These are phyloP conservation scores for Cadophora sp. DNA, from an alignment of 2,329 filamentous ascomycete species.

Conservation along the genomic window DNA sequence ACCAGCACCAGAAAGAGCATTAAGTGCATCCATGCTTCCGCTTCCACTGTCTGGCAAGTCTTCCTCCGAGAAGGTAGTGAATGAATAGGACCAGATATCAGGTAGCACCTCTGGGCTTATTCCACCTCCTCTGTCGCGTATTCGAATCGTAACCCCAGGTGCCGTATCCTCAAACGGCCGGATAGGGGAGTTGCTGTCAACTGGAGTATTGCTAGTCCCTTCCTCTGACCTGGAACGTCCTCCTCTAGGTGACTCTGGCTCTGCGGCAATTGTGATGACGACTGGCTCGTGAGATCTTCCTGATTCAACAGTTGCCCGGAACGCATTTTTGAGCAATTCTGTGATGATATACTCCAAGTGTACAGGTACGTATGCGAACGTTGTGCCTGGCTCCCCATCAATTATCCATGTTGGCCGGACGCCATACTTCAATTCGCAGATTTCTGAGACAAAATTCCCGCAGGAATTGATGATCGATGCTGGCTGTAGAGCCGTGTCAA, in stretches of 20 bases:
- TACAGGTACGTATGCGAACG: constrained; percentile 92
- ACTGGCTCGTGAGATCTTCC: constrained; percentile 81
- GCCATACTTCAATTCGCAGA: constrained; percentile 96
- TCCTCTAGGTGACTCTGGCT: constrained; percentile 43
- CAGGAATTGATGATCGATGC: constrained; percentile 83
- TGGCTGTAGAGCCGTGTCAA: constrained; percentile 87
- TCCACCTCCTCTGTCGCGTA: constrained; percentile 93
- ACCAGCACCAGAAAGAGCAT: constrained; percentile 71
- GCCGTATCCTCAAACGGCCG: constrained; percentile 67
- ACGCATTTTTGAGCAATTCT: constrained; percentile 95
- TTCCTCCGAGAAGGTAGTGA: constrained; percentile 86
- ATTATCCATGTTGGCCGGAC: constrained; percentile 81
- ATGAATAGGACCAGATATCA: constrained; percentile 96
- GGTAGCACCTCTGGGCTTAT: constrained; percentile 84
- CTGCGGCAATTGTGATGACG: constrained; percentile 88
- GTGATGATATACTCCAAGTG: constrained; percentile 98
- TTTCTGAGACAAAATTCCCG: constrained; percentile 90
- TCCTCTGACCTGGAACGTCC: background rate
- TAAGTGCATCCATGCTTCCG: constrained; percentile 70
- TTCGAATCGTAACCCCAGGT: constrained; percentile 91
- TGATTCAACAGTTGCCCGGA: constrained; percentile 88
- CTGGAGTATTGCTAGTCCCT: background rate
- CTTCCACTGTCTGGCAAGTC: constrained; percentile 48
- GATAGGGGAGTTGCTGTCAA: constrained; percentile 48
- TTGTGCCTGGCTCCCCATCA: constrained; percentile 85